A percentile compares a stretch with the other conserved stretches of the same genome.
These are phyloP conservation scores for Obelidium mucronatum DNA, from an alignment of 192 early-diverging fungal species.

Conservation along the genomic window DNA sequence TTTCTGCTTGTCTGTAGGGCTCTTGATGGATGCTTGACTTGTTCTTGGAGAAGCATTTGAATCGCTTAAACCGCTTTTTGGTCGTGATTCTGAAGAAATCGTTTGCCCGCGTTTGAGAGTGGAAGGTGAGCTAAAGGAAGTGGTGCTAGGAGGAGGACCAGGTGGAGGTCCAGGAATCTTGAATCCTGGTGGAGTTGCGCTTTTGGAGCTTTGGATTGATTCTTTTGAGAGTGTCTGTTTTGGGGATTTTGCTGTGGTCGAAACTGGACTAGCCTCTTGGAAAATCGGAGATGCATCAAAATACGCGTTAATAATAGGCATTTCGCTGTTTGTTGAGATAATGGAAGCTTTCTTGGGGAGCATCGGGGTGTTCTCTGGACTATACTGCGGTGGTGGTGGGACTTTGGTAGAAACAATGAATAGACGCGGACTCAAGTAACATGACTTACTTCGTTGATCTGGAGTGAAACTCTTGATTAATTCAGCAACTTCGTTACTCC, in stretches of 20 bases:
- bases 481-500: slow-evolving; percentile 53
- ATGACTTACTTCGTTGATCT: slow-evolving; percentile 43
- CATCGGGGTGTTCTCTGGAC: neutral
- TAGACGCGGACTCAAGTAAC: no score
- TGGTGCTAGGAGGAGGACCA: neutral
- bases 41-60: neutral
- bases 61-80: neutral
- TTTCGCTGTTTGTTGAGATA: no score
- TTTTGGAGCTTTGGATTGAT: neutral
- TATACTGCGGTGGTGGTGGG: slow-evolving; percentile 13
- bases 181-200: no score
- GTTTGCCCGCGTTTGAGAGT: no score
- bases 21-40: no score
- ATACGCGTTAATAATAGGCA: no score
- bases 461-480: slow-evolving; percentile 53
- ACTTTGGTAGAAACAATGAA: neutral
- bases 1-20: no score
- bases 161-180: neutral
- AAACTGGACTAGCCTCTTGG: no score
- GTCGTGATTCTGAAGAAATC: neutral
- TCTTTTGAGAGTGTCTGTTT: neutral
- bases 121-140: no score
- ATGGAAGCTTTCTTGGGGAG: neutral
- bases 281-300: neutral
- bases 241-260: neutral